Evolutionary conservation across 2,329 filamentous ascomycete species (phyloP).

Genomic region (Ophiostoma fasciatum): DNA sequence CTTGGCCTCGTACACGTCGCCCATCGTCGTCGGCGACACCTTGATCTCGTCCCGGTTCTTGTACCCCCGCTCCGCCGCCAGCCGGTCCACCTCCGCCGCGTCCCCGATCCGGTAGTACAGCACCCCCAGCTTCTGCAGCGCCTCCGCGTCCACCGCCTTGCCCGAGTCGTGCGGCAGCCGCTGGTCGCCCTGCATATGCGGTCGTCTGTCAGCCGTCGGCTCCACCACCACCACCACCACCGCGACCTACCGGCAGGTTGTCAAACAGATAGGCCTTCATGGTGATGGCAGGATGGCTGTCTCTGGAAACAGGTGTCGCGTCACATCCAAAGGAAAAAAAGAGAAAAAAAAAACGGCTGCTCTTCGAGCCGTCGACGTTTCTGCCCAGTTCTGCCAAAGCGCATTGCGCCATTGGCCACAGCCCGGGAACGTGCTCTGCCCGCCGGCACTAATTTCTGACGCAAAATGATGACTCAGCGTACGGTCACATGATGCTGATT

Average conservation of each 20-base stretch:
- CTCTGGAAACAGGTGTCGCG: too few species aligned
- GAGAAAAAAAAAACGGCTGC: background rate
- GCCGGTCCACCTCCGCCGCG: conserved; percentile 51
- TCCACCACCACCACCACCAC: too few species aligned
- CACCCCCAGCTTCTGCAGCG: conserved; percentile 64
- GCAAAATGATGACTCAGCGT: too few species aligned
- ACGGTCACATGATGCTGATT: too few species aligned
- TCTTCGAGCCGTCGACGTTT: too few species aligned
- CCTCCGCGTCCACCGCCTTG: conserved; percentile 45
- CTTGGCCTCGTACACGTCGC: conserved; percentile 78
- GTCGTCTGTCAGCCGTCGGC: conserved; percentile 3
- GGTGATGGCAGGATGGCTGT: too few species aligned
- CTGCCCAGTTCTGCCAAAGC: too few species aligned
- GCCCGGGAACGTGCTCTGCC: conserved; percentile 8
- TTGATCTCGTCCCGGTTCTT: conserved; percentile 90
- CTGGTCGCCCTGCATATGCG: conserved; percentile 63
- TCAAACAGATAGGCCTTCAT: conserved; percentile 48
- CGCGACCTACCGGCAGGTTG: conserved; percentile 36
- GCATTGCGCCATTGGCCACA: conserved; percentile 9
- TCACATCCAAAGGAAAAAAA: too few species aligned
- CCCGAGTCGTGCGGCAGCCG: conserved; percentile 81
- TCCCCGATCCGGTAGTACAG: conserved; percentile 56
- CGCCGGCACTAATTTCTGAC: too few species aligned
- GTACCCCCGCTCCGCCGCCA: conserved; percentile 67
- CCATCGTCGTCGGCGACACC: conserved; percentile 76